These are phyloP conservation scores for Haematococcus sp. DNA, from an alignment of 139 green algal species.

Conservation along the genomic window DNA sequence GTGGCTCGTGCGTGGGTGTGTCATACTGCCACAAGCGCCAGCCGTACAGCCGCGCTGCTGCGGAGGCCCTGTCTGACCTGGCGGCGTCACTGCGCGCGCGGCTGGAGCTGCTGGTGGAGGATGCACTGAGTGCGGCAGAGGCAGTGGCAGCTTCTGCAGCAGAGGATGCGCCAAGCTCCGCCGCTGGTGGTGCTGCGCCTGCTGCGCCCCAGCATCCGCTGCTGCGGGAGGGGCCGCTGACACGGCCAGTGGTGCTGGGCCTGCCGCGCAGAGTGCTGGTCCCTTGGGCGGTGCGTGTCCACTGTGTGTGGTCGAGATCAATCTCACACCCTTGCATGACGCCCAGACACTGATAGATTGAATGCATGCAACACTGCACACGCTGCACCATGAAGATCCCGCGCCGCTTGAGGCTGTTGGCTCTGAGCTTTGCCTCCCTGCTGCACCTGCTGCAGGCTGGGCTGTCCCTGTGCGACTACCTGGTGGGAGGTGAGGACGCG, in stretches of 20 bases:
- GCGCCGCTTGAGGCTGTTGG: no score
- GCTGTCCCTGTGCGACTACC: no score
- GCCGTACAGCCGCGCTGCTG: not conserved
- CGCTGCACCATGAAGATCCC: no score
- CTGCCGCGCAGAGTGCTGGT: conserved; percentile 36
- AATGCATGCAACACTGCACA: no score
- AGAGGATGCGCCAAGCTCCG: not conserved
- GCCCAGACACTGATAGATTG: no score
- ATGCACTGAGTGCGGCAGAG: conserved; percentile 17
- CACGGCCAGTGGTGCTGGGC: not conserved
- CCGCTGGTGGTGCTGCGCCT: no score
- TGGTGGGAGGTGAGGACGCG: no score
- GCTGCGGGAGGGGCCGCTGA: not conserved
- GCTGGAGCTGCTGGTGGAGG: conserved; percentile 34
- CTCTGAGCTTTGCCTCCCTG: no score
- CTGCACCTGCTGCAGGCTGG: no score
- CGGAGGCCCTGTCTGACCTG: conserved; percentile 27
- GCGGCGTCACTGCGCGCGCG: conserved; percentile 20
- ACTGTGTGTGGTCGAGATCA: no score
- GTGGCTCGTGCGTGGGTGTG: conserved; percentile 29
- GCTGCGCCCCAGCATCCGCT: conserved; percentile 24
- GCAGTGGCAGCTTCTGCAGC: not conserved
- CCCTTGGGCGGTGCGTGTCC: conserved; percentile 31
- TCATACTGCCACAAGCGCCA: conserved; percentile 39
- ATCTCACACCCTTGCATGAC: no score